Percentiles rank a stretch among this genome's conserved stretches.
Evolutionary conservation across 2,329 filamentous ascomycete genomes (phyloP).

Genomic region (Penicillium sp.): DNA sequence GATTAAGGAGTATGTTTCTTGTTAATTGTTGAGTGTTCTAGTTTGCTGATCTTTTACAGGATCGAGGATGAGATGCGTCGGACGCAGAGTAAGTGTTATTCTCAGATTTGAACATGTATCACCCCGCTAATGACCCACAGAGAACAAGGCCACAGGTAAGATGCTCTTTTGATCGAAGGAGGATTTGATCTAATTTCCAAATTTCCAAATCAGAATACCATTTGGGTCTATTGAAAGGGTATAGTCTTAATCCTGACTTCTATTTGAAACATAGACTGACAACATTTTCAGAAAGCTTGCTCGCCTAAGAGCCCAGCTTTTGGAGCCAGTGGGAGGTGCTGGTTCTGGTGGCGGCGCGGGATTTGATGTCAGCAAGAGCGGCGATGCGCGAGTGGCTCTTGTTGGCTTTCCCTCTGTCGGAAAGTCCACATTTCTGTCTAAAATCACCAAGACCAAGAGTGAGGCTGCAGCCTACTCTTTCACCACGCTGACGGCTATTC

Average conservation of each 20-base stretch:
- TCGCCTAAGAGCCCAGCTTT: conserved; percentile 85
- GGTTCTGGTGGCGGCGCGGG: conserved; percentile 76
- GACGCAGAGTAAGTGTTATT: conserved; percentile 78
- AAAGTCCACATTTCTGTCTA: conserved; percentile 98
- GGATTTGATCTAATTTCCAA: conserved; percentile 9
- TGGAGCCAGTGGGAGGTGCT: conserved; percentile 80
- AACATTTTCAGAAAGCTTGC: conserved; percentile 76
- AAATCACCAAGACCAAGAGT: conserved; percentile 96
- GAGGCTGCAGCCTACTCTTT: conserved; percentile 96
- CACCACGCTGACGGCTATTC: conserved; percentile 95
- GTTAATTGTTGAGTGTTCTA: conserved; percentile 6
- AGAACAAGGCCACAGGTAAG: conserved; percentile 98
- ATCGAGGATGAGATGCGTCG: conserved; percentile 99
- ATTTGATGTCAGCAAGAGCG: conserved; percentile 90
- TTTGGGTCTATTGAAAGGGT: conserved; percentile 96
- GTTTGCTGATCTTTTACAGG: conserved; percentile 51
- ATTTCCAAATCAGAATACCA: conserved; percentile 73
- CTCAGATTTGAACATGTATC: conserved; percentile 13
- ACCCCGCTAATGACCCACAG: conserved; percentile 50
- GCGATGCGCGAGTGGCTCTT: conserved; percentile 92
- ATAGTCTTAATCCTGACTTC: not conserved
- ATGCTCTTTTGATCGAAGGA: conserved; percentile 12
- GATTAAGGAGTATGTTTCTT: conserved; percentile 84
- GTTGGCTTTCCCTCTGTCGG: conserved; percentile 99
- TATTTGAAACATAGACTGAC: conserved; percentile 19